A percentile compares a stretch with the other conserved stretches of the same genome.
Evolutionary conservation across 1,284 basidiomycete species (phyloP).

Genomic region (Ganoderma lucidum): DNA sequence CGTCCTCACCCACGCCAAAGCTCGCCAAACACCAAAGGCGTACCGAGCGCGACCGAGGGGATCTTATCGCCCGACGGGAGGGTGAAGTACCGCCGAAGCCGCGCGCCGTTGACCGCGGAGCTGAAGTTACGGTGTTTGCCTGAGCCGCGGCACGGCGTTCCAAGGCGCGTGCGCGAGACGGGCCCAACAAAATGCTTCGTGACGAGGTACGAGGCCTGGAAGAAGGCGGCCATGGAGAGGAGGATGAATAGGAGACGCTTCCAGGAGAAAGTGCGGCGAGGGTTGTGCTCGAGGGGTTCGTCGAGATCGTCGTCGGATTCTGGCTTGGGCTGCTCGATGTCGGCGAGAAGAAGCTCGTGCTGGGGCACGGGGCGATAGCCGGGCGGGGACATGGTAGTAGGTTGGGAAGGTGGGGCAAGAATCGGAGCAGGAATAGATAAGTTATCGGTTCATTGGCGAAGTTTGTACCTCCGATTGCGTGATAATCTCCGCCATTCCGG

Average conservation of each 20-base stretch:
- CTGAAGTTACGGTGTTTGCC: constrained; percentile 32
- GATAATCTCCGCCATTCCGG: background rate
- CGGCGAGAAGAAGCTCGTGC: constrained; percentile 13
- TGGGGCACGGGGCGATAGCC: constrained; percentile 26
- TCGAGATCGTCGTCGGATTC: constrained; percentile 1
- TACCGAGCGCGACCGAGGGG: constrained; percentile 68
- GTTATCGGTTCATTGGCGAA: background rate
- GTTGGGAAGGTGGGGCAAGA: background rate
- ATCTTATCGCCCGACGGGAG: constrained; percentile 70
- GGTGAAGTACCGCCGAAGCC: constrained; percentile 57
- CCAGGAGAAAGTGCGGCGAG: constrained; percentile 16
- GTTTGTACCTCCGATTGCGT: constrained; percentile 2
- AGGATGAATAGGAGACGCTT: constrained; percentile 35
- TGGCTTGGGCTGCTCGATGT: constrained; percentile 18
- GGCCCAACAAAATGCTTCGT: constrained; percentile 21
- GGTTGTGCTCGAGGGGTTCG: constrained; percentile 4
- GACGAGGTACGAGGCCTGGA: constrained; percentile 36
- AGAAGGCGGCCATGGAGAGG: constrained; percentile 33
- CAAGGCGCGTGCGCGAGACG: constrained; percentile 17
- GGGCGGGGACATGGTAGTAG: constrained; percentile 20
- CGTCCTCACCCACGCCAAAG: background rate
- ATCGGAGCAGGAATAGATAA: background rate
- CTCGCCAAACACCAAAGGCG: constrained; percentile 34
- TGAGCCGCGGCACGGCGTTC: constrained; percentile 25
- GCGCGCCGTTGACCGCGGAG: constrained; percentile 45